phyloP scores from a whole-genome alignment of 1,284 basidiomycete genomes.

The Heterobasidion parviporum region DNA sequence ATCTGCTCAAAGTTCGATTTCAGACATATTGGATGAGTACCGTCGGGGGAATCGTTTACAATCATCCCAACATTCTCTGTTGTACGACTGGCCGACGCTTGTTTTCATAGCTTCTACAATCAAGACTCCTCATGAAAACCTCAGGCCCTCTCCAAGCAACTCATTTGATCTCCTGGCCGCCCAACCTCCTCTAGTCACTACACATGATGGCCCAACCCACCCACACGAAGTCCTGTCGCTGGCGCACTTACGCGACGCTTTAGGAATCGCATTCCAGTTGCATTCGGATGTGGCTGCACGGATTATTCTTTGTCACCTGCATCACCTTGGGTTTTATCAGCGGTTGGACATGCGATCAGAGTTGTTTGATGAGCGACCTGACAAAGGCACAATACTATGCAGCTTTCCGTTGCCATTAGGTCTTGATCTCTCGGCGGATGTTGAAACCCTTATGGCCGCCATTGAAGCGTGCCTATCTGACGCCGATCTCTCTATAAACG shows the following conservation, averaged over 20 bases:
- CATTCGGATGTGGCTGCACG: constrained; percentile 43
- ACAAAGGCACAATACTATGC: constrained; percentile 30
- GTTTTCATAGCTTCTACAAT: constrained; percentile 49
- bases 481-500: constrained; percentile 64
- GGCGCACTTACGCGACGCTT: constrained; percentile 48
- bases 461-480: constrained; percentile 68
- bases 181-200: constrained; percentile 6
- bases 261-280: constrained; percentile 54
- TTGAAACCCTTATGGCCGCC: constrained; percentile 62
- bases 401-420: constrained; percentile 61
- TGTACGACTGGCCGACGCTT: constrained; percentile 63
- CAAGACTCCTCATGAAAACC: constrained; percentile 34
- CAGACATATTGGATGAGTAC: constrained; percentile 43
- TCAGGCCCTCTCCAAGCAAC: constrained; percentile 15
- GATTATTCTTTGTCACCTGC: constrained; percentile 50
- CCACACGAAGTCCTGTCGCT: constrained; percentile 55
- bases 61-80: constrained; percentile 34
- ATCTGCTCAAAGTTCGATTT: constrained; percentile 30
- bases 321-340: constrained; percentile 53
- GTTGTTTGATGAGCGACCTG: constrained; percentile 27
- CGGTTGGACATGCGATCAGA: constrained; percentile 28
- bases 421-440: constrained; percentile 61
- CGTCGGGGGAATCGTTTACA: constrained; percentile 35
- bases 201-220: constrained; percentile 24
- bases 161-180: constrained; percentile 39